Evolutionary conservation across 169 alveolate species (phyloP).

Genomic region (Cystoisospora suis): DNA sequence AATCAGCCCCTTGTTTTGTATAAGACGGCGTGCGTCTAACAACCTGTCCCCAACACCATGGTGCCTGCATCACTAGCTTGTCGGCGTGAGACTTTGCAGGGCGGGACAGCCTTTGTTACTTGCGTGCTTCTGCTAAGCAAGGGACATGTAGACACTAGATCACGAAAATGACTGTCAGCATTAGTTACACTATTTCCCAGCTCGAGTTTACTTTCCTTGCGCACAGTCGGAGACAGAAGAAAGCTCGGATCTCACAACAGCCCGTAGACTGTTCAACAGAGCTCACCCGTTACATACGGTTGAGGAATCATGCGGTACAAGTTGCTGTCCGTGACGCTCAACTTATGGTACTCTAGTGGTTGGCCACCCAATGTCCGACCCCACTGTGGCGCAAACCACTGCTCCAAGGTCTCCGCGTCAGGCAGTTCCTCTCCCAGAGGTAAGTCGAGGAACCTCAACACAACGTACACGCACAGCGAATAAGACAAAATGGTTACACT

Average conservation of each 20-base stretch:
- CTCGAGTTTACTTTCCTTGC: not conserved
- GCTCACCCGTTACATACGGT: not conserved
- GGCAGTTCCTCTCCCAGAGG: conserved; percentile 2
- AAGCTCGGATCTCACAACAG: not conserved
- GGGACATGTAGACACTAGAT: not conserved
- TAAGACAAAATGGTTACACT: not conserved
- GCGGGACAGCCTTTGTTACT: not conserved
- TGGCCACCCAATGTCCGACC: too few relatives aligned
- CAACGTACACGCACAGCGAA: not conserved
- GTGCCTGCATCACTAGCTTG: too few relatives aligned
- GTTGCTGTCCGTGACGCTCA: not conserved
- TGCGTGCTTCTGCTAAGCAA: not conserved
- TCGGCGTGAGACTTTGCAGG: too few relatives aligned
- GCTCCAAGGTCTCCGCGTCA: not conserved
- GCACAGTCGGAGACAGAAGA: not conserved
- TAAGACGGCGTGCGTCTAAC: too few relatives aligned
- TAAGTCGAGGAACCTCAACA: not conserved
- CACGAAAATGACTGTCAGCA: not conserved
- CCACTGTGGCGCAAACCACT: conserved; percentile 6
- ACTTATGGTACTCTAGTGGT: not conserved
- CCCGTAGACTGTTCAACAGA: not conserved
- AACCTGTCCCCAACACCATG: too few relatives aligned
- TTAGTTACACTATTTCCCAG: too few relatives aligned
- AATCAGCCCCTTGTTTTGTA: too few relatives aligned
- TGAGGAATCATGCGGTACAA: conserved; percentile 4